Percentiles rank a stretch among this genome's conserved stretches.
These are phyloP conservation scores for Arbutus unedo DNA, from an alignment of 148 eudicot genomes.

Conservation along the genomic window DNA sequence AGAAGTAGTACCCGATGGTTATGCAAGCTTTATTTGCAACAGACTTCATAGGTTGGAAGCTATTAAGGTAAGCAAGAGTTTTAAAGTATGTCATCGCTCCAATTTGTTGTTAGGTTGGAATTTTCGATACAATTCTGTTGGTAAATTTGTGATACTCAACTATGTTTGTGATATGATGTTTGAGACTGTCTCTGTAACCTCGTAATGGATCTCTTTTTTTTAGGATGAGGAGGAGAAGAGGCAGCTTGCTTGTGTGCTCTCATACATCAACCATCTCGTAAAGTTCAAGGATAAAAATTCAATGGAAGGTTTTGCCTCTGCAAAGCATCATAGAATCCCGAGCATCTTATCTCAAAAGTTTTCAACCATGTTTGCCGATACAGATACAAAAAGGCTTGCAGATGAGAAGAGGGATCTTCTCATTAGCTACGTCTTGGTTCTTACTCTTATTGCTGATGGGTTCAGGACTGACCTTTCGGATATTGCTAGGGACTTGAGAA, in stretches of 20 bases:
- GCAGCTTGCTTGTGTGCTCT: slow-evolving; percentile 59
- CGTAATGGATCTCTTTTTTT: not conserved
- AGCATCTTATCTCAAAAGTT: slow-evolving; percentile 62
- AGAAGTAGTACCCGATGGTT: slow-evolving; percentile 44
- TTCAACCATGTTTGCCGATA: slow-evolving; percentile 47
- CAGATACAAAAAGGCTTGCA: slow-evolving; percentile 42
- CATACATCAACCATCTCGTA: slow-evolving; percentile 72
- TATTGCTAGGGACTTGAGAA: slow-evolving; percentile 74
- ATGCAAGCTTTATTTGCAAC: slow-evolving; percentile 72
- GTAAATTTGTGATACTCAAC: not conserved
- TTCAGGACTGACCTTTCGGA: slow-evolving; percentile 59
- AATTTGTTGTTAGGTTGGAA: not conserved
- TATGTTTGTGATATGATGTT: not conserved
- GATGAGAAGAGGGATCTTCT: slow-evolving; percentile 63
- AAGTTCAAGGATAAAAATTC: slow-evolving; percentile 67
- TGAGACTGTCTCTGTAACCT: not conserved
- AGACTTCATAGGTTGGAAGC: slow-evolving; percentile 48
- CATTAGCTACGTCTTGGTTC: slow-evolving; percentile 68
- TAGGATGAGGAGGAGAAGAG: slow-evolving; percentile 61
- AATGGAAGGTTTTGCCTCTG: slow-evolving; percentile 40
- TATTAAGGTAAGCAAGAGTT: slow-evolving; percentile 43
- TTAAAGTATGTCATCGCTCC: not conserved
- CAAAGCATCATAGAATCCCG: slow-evolving; percentile 60
- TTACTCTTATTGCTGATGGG: slow-evolving; percentile 63
- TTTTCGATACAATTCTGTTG: slow-evolving; percentile 1